Evolutionary conservation across 73 alveolate genomes (phyloP).

Genomic region (Halteria grandinella): DNA sequence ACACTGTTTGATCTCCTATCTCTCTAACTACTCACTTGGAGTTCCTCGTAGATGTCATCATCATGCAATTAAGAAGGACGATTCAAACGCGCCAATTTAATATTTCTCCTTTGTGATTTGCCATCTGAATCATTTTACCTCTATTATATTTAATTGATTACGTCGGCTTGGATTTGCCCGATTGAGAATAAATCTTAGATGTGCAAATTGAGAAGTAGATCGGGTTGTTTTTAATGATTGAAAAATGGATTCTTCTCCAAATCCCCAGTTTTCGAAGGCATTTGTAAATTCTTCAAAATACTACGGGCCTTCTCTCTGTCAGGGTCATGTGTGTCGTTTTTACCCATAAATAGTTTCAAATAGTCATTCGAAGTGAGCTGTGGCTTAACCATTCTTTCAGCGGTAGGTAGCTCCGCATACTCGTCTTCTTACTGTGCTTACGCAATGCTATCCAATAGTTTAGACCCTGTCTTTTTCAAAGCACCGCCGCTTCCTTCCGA

Average conservation of each 20-base stretch:
- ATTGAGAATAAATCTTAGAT: slow-evolving; percentile 5
- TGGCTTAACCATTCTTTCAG: neutral
- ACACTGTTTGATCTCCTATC: too few relatives aligned
- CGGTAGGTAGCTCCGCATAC: neutral
- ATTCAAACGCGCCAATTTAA: too few relatives aligned
- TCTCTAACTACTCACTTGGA: too few relatives aligned
- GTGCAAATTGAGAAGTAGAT: slow-evolving; percentile 10
- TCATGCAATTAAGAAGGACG: too few relatives aligned
- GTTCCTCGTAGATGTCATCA: too few relatives aligned
- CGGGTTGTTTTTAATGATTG: neutral
- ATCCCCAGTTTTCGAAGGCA: slow-evolving; percentile 28
- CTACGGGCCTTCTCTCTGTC: slow-evolving; percentile 37
- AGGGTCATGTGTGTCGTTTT: slow-evolving; percentile 24
- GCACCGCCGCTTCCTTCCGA: too few relatives aligned
- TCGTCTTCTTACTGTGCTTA: too few relatives aligned
- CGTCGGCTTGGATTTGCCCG: neutral
- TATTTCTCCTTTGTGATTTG: too few relatives aligned
- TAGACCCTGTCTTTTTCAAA: too few relatives aligned
- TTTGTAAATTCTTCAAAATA: slow-evolving; percentile 2
- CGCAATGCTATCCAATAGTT: too few relatives aligned
- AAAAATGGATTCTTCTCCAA: neutral
- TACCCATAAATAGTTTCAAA: slow-evolving; percentile 10
- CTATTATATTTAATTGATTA: too few relatives aligned
- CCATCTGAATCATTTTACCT: too few relatives aligned
- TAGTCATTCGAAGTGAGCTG: slow-evolving; percentile 9